These are phyloP conservation scores for Colletotrichum karsti DNA, from an alignment of 2,329 filamentous ascomycete genomes.

Conservation along the genomic window DNA sequence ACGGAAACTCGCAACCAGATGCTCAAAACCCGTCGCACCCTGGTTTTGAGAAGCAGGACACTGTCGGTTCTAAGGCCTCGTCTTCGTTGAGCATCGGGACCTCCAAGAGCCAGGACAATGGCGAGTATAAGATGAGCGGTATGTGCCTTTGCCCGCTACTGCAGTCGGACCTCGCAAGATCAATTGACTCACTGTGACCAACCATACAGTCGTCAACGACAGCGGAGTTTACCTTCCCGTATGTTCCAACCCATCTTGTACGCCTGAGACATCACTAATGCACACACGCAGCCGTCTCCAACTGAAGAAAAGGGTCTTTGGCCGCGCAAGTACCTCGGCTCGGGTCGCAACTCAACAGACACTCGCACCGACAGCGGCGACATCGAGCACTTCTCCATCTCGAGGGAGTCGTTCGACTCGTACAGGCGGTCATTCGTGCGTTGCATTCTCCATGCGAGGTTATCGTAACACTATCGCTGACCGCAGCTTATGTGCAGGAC, in stretches of 20 bases:
- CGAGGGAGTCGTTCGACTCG: slow-evolving; percentile 95
- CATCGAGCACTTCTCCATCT: slow-evolving; percentile 94
- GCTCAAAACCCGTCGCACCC: slow-evolving; percentile 53
- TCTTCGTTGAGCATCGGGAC: slow-evolving; percentile 70
- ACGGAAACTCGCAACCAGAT: slow-evolving; percentile 62
- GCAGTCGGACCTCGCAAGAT: slow-evolving; percentile 32
- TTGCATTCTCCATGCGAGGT: slow-evolving; percentile 30
- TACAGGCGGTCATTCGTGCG: slow-evolving; percentile 94
- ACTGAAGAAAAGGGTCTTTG: slow-evolving; percentile 86
- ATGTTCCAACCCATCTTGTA: slow-evolving; percentile 44
- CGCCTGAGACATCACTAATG: slow-evolving; percentile 35
- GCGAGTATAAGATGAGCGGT: slow-evolving; percentile 86
- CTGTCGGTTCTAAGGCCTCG: slow-evolving; percentile 68
- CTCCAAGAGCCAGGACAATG: slow-evolving; percentile 68
- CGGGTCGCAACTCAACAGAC: slow-evolving; percentile 62
- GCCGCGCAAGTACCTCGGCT: slow-evolving; percentile 61
- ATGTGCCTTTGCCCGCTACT: slow-evolving; percentile 42
- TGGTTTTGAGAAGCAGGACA: slow-evolving; percentile 70
- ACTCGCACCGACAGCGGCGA: slow-evolving; percentile 72
- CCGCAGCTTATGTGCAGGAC: slow-evolving; percentile 64
- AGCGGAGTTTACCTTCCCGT: slow-evolving; percentile 94
- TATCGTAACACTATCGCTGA: not conserved
- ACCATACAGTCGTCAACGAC: slow-evolving; percentile 84
- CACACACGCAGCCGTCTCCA: slow-evolving; percentile 76
- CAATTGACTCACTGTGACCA: slow-evolving; percentile 34